A percentile compares a stretch with the other conserved stretches of the same genome.
Evolutionary conservation across 306 rosid species (phyloP).

Genomic region (Pyrus pyrifolia): DNA sequence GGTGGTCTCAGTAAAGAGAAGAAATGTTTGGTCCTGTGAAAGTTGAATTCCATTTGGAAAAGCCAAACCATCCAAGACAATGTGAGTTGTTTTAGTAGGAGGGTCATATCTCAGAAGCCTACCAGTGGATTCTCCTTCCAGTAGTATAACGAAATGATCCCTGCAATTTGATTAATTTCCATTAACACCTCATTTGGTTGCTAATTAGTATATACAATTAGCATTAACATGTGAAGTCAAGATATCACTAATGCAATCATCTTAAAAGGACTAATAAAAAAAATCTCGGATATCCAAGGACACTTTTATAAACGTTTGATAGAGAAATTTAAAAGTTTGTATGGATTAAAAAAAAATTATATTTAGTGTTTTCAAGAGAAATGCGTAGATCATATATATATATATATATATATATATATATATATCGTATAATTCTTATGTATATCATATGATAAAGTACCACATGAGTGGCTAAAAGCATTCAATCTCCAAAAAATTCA

Average conservation of each 20-base stretch:
- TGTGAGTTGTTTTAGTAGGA: slow-evolving; percentile 66
- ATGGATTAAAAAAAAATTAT: neutral
- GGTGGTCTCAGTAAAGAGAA: slow-evolving; percentile 79
- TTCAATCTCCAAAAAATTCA: no score
- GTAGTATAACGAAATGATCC: slow-evolving; percentile 61
- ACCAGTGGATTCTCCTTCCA: slow-evolving; percentile 93
- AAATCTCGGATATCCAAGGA: no score
- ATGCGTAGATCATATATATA: no score
- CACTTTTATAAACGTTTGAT: no score
- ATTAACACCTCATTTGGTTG: neutral
- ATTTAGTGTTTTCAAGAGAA: neutral
- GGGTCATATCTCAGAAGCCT: slow-evolving; percentile 92
- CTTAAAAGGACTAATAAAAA: no score
- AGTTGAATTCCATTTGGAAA: slow-evolving; percentile 88
- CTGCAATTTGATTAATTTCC: slow-evolving; percentile 20
- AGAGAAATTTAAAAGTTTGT: no score
- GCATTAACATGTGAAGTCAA: neutral
- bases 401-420: no score
- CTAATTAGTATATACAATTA: neutral
- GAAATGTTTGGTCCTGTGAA: slow-evolving; percentile 62
- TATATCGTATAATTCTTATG: no score
- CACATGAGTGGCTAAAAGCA: no score
- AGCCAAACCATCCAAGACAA: slow-evolving; percentile 84
- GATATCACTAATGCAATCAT: neutral
- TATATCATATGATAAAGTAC: no score